phyloP scores from a whole-genome alignment of 768 basidiomycete genomes.

The Jaapia argillacea region DNA sequence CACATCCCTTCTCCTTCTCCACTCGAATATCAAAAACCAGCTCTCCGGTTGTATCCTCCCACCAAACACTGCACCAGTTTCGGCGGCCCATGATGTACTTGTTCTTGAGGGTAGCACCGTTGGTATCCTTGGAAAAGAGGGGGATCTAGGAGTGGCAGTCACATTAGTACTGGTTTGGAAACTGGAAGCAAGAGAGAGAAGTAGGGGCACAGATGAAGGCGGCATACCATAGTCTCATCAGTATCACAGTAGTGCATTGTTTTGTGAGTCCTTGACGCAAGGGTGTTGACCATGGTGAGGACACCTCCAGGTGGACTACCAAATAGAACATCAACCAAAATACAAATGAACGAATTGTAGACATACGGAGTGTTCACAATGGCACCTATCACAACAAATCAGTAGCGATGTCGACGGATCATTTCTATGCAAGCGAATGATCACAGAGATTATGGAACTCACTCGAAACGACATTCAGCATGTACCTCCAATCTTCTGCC shows the following conservation, averaged over 20 bases:
- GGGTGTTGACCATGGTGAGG: conserved; percentile 67
- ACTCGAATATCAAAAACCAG: conserved; percentile 78
- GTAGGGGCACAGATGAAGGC: background rate
- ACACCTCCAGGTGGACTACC: conserved; percentile 56
- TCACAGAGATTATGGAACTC: conserved; percentile 13
- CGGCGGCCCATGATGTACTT: conserved; percentile 81
- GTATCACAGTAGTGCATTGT: conserved; percentile 77
- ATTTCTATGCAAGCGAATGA: background rate
- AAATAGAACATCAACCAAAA: background rate
- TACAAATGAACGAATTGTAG: background rate
- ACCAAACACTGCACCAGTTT: conserved; percentile 76
- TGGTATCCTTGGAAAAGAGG: conserved; percentile 66
- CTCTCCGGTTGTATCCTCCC: conserved; percentile 47
- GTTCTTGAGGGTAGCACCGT: conserved; percentile 66
- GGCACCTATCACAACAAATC: conserved; percentile 38
- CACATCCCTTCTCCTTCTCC: conserved; percentile 75
- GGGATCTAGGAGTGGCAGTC: conserved; percentile 41
- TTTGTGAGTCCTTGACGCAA: conserved; percentile 75
- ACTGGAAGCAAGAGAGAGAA: background rate
- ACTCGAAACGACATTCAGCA: conserved; percentile 86
- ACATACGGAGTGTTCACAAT: conserved; percentile 94
- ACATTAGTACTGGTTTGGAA: background rate
- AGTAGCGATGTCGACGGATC: conserved; percentile 4
- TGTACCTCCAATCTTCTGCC: conserved; percentile 67
- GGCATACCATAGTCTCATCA: conserved; percentile 75